phyloP scores from a whole-genome alignment of 225 moss, liverwort and hornwort species.

The Asterella californica region DNA sequence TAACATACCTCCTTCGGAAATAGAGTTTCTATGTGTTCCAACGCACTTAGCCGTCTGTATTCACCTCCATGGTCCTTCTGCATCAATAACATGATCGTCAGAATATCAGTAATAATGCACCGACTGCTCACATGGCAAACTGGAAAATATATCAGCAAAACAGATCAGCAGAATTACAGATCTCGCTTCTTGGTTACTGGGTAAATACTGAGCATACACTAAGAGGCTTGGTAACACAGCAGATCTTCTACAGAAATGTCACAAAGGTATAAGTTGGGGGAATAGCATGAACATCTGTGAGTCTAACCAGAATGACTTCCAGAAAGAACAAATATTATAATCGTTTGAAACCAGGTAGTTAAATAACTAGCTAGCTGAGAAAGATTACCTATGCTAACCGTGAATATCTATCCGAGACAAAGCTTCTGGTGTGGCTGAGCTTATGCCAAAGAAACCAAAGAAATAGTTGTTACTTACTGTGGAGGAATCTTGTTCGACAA shows the following conservation, averaged over 20 bases:
- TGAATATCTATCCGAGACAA: background rate
- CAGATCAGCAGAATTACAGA: too few relatives aligned
- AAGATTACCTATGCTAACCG: too few relatives aligned
- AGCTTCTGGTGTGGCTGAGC: background rate
- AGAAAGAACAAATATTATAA: too few relatives aligned
- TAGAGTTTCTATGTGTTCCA: slow-evolving; percentile 41
- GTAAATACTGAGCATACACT: too few relatives aligned
- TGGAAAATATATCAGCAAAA: background rate
- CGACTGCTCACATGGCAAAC: background rate
- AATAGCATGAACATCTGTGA: too few relatives aligned
- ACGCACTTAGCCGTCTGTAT: slow-evolving; percentile 34
- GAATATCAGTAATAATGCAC: background rate
- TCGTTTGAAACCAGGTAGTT: too few relatives aligned
- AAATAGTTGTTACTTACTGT: background rate
- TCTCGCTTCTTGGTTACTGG: too few relatives aligned
- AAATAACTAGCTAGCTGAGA: too few relatives aligned
- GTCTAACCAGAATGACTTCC: too few relatives aligned
- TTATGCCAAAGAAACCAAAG: background rate
- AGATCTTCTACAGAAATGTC: too few relatives aligned
- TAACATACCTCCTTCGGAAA: slow-evolving; percentile 44
- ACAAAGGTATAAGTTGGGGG: too few relatives aligned
- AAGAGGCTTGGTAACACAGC: too few relatives aligned
- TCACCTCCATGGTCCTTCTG: slow-evolving; percentile 37
- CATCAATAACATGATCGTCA: background rate
- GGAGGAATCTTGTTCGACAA: slow-evolving; percentile 1